These are phyloP conservation scores for Adansonia digitata DNA, from an alignment of 345 rosid species.

Conservation along the genomic window DNA sequence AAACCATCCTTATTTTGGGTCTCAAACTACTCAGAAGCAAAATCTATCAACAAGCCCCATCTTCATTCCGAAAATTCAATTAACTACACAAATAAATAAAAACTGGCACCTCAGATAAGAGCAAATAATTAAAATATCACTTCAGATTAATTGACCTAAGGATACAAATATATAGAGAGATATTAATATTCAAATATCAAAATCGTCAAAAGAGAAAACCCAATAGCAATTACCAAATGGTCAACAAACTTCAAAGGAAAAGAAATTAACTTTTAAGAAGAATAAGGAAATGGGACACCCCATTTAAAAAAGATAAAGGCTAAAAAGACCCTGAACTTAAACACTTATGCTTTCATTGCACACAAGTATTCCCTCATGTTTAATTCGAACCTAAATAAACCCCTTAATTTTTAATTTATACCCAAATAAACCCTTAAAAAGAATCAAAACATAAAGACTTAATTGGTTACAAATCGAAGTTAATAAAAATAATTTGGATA, in stretches of 20 bases:
- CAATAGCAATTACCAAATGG: slow-evolving; percentile 8
- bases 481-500: neutral
- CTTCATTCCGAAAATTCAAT: slow-evolving; percentile 16
- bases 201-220: neutral
- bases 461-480: too few relatives aligned
- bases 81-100: slow-evolving; percentile 11
- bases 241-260: slow-evolving; percentile 9
- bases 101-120: slow-evolving; percentile 19
- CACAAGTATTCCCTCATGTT: too few relatives aligned
- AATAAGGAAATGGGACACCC: too few relatives aligned
- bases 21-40: slow-evolving; percentile 9
- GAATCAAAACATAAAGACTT: too few relatives aligned
- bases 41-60: neutral
- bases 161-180: neutral
- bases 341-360: too few relatives aligned
- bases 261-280: slow-evolving; percentile 1
- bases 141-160: neutral
- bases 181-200: neutral
- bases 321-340: neutral
- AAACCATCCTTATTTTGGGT: neutral
- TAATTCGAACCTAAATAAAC: too few relatives aligned
- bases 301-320: slow-evolving; percentile 3
- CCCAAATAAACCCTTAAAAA: too few relatives aligned
- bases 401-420: too few relatives aligned
- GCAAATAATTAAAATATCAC: neutral